A percentile compares a stretch with the other conserved stretches of the same genome.
Conservation (phyloP, 2,329 filamentous ascomycete species). For the Alternaria brassicicola region DNA sequence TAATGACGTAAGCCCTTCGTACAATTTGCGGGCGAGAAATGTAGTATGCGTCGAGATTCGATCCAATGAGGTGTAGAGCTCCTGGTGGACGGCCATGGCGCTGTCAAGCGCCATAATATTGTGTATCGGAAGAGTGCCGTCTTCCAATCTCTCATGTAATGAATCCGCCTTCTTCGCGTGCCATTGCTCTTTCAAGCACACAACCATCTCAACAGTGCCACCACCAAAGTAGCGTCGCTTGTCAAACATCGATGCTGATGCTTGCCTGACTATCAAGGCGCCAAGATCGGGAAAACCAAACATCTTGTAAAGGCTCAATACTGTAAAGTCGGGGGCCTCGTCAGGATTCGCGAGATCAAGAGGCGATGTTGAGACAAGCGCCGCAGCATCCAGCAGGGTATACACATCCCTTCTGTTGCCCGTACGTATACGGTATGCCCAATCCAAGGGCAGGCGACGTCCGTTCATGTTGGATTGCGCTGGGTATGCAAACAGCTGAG, state of each 20-base stretch:
- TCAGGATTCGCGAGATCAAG: constrained; percentile 70
- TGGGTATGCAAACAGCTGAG: constrained; percentile 75
- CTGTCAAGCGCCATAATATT: constrained; percentile 82
- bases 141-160: constrained; percentile 83
- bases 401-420: constrained; percentile 54
- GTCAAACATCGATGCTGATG: constrained; percentile 67
- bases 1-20: constrained; percentile 63
- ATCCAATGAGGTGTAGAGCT: constrained; percentile 74
- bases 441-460: constrained; percentile 71
- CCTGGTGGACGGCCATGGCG: constrained; percentile 72
- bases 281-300: constrained; percentile 95
- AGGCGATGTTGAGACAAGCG: constrained; percentile 76
- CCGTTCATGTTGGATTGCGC: constrained; percentile 95
- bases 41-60: constrained; percentile 73
- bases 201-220: constrained; percentile 90
- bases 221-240: constrained; percentile 86
- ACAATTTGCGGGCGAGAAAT: constrained; percentile 66
- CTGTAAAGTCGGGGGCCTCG: constrained; percentile 79
- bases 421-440: constrained; percentile 62
- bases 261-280: constrained; percentile 79
- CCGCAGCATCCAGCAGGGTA: constrained; percentile 83
- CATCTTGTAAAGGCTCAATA: constrained; percentile 94
- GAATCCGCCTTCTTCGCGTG: constrained; percentile 75
- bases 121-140: constrained; percentile 90
- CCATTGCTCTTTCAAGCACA: constrained; percentile 78